Percentiles rank a stretch among this genome's conserved stretches.
phyloP scores from a whole-genome alignment of 2,329 filamentous ascomycete genomes.

The Paracoccidioides brasiliensis region DNA sequence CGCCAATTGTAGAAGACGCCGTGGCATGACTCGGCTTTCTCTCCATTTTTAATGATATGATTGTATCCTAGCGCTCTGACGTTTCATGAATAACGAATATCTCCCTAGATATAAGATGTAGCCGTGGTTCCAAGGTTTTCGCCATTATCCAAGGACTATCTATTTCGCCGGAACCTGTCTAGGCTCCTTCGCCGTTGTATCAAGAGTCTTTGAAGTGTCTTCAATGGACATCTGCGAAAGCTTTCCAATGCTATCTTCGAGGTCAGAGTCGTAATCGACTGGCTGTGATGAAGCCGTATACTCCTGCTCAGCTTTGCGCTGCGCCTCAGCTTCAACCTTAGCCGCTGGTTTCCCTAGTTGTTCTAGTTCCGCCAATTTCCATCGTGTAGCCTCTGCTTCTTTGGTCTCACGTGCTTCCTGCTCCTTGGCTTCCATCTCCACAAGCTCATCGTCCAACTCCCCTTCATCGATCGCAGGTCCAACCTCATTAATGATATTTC shows the following conservation, averaged over 20 bases:
- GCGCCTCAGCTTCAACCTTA: conserved; percentile 27
- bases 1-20: neutral
- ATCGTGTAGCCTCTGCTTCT: conserved; percentile 37
- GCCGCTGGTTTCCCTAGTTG: conserved; percentile 27
- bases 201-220: conserved; percentile 17
- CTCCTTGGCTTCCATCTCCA: conserved; percentile 54
- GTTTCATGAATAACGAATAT: neutral
- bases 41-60: neutral
- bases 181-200: conserved; percentile 10
- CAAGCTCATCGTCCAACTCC: conserved; percentile 80
- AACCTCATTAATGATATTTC: conserved; percentile 58
- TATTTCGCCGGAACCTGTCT: neutral
- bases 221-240: conserved; percentile 31
- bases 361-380: conserved; percentile 37
- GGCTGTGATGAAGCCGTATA: neutral
- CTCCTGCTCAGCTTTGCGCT: conserved; percentile 13
- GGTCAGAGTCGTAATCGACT: conserved; percentile 16
- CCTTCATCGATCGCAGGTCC: conserved; percentile 53
- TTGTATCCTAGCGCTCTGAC: neutral
- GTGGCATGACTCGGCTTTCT: neutral
- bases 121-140: neutral
- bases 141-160: neutral
- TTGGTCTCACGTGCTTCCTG: conserved; percentile 35
- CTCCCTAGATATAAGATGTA: neutral
- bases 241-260: conserved; percentile 28